phyloP scores from a whole-genome alignment of 352 stramenopile genomes.

The Phytophthora multivora region DNA sequence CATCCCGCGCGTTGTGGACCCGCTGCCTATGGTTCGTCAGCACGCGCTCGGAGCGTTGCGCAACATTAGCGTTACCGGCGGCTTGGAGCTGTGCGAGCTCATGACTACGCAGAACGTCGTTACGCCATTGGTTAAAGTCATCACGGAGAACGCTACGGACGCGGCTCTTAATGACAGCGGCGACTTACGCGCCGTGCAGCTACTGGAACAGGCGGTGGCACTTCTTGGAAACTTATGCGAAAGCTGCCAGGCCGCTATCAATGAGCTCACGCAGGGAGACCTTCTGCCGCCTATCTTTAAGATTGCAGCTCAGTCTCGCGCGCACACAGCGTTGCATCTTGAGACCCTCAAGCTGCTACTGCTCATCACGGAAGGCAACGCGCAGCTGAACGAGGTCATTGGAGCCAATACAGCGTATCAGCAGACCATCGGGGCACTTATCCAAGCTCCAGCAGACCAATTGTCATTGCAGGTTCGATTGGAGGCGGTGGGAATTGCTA shows the following conservation, averaged over 20 bases:
- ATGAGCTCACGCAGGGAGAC: constrained; percentile 80
- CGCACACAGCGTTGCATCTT: constrained; percentile 61
- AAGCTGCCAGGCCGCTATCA: constrained; percentile 78
- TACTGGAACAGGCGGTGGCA: constrained; percentile 84
- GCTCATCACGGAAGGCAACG: constrained; percentile 83
- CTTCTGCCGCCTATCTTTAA: constrained; percentile 79
- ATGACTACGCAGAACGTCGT: constrained; percentile 82
- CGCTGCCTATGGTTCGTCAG: constrained; percentile 84
- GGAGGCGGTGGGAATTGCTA: constrained; percentile 74
- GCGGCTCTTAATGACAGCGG: constrained; percentile 59
- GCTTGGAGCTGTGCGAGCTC: constrained; percentile 80
- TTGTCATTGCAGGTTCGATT: constrained; percentile 55
- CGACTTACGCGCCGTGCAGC: constrained; percentile 67
- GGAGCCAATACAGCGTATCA: constrained; percentile 65
- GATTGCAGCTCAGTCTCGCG: constrained; percentile 57
- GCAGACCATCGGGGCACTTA: constrained; percentile 64
- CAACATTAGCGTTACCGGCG: constrained; percentile 89
- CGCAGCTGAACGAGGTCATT: constrained; percentile 75
- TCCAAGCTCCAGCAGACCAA: constrained; percentile 63
- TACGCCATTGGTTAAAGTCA: constrained; percentile 77
- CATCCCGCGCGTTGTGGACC: constrained; percentile 84
- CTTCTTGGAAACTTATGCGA: constrained; percentile 85
- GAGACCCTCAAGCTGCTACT: constrained; percentile 85
- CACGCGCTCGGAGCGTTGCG: constrained; percentile 81
- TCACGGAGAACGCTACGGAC: constrained; percentile 60